Evolutionary conservation across 768 basidiomycete genomes (phyloP), one percentile per base, ranked within the genome.

Genomic region (Phylloporus scabripes): DNA sequence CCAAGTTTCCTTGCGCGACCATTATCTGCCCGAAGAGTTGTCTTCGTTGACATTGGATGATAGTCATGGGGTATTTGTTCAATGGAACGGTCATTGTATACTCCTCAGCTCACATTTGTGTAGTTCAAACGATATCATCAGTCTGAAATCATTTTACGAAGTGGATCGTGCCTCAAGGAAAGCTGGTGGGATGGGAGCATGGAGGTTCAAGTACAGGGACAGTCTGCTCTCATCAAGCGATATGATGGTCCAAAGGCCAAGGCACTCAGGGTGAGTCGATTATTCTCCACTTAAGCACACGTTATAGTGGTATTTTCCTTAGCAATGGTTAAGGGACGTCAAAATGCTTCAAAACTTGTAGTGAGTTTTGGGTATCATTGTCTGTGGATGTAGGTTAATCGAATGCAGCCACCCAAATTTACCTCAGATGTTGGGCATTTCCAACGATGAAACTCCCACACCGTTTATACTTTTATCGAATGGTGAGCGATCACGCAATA

Each of bases 381-480:
- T 7, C 17, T 18, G 29, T 18, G 15, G 9, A 18, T 15, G 17
- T 11, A 7, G 7, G 18, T 5, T 37, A 32, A 53, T 3, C 14
- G 7, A 29, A 15, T 26, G 14, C 33, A 77, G 78, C 51, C 78
- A 78, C 48, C 75, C 77, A 15, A 78, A 75, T 54, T 59, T 80
- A 20, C 78, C 79, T 0, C 77, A 79, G 56, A 72, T 80, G 69
- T 51, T 76, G 7, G 77, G 78, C 21, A 75, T 75, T 54, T 79
- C 77, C 0, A 61, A 71, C 12, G 71, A 72, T 14, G 65, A 71
- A 31, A 62, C 72, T 0, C 70, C 70, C 2, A 76, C 74, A 0
- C 77, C 76, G 0, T 79, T 79, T 52, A 74, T 80, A 44, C 51
- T 79, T n/a, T 58, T 80, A 18, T 75, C 77, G 1, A 74, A 75